phyloP scores from a whole-genome alignment of 2,329 filamentous ascomycete species.

The Verticillium zaregamsianum region DNA sequence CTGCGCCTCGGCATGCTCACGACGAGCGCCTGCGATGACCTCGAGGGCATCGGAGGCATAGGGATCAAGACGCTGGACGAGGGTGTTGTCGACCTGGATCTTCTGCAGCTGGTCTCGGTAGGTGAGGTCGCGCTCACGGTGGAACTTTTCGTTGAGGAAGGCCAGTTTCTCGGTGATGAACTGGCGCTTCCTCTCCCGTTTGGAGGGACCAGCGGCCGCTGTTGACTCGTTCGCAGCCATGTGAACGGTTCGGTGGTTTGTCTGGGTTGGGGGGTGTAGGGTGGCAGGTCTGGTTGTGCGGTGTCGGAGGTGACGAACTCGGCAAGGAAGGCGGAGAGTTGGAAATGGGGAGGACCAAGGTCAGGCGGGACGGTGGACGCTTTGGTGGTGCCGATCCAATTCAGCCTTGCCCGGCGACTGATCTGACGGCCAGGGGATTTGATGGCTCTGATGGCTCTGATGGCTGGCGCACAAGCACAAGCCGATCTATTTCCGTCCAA shows the following conservation, averaged over 20 bases:
- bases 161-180: conserved; percentile 75
- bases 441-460: not conserved
- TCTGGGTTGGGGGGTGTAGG: not conserved
- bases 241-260: conserved; percentile 3
- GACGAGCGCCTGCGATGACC: conserved; percentile 61
- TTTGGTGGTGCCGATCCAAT: not conserved
- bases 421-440: not conserved
- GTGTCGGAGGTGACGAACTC: not conserved
- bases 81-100: conserved; percentile 84
- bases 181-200: conserved; percentile 86
- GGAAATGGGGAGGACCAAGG: not conserved
- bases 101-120: conserved; percentile 88
- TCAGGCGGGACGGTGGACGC: not conserved
- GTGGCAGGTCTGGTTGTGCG: not conserved
- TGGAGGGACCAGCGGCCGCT: conserved; percentile 52
- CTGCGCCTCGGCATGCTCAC: conserved; percentile 46
- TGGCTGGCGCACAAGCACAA: not conserved
- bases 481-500: not conserved
- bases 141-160: conserved; percentile 72
- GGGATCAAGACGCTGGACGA: conserved; percentile 81
- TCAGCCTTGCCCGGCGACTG: not conserved
- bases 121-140: conserved; percentile 73
- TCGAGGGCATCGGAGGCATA: conserved; percentile 71
- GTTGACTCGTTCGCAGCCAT: conserved; percentile 37
- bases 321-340: not conserved